Conservation (phyloP, 1,284 basidiomycete species). For the Stereum hirsutum region DNA sequence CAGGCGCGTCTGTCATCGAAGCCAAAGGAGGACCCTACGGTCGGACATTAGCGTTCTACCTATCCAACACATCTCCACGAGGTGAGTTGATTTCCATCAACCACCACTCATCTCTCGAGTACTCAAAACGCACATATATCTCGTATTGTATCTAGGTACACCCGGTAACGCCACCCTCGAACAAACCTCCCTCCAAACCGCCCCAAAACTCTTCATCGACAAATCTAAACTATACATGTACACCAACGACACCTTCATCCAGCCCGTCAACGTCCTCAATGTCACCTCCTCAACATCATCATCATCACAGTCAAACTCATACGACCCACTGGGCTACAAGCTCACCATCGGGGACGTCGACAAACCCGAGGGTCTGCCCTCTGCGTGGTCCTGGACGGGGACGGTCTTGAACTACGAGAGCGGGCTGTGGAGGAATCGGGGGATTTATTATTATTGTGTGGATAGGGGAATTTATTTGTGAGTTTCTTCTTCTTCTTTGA, state of each 20-base stretch:
- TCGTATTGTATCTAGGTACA: too few relatives aligned
- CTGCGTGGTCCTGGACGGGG: conserved; percentile 45
- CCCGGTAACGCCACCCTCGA: conserved; percentile 23
- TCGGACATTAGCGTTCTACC: conserved; percentile 27
- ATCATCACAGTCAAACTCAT: too few relatives aligned
- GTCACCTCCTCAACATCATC: conserved; percentile 31
- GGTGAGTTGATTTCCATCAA: conserved; percentile 11
- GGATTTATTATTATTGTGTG: conserved; percentile 42
- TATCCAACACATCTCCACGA: conserved; percentile 22
- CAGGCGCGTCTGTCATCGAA: conserved; percentile 37
- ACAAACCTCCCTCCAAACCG: conserved; percentile 12
- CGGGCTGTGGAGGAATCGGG: conserved; percentile 31
- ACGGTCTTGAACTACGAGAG: conserved; percentile 46
- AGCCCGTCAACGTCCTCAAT: conserved; percentile 45
- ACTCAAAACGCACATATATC: too few relatives aligned
- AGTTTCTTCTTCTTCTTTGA: too few relatives aligned
- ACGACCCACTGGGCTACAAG: conserved; percentile 32
- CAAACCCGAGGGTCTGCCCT: conserved; percentile 29
- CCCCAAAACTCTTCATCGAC: conserved; percentile 44
- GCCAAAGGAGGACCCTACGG: conserved; percentile 25
- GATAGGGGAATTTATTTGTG: conserved; percentile 11
- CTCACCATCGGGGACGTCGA: conserved; percentile 32
- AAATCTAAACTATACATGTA: conserved; percentile 42
- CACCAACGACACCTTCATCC: conserved; percentile 45
- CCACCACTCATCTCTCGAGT: conserved; percentile 7